These are phyloP conservation scores for Aspergillus phoenicis DNA, from an alignment of 2,329 filamentous ascomycete genomes.

Conservation along the genomic window DNA sequence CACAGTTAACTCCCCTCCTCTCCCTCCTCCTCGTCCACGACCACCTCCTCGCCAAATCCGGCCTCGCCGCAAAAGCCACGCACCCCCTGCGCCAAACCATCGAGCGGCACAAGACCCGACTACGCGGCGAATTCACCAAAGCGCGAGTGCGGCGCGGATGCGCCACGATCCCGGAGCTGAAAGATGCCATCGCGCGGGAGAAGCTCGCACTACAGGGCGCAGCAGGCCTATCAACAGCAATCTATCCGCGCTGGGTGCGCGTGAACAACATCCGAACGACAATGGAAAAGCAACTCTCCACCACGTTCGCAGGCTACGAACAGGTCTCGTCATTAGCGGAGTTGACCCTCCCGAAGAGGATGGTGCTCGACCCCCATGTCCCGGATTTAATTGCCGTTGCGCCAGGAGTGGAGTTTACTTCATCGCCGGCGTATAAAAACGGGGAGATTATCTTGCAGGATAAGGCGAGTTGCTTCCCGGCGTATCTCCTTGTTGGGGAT, in stretches of 20 bases:
- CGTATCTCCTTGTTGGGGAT: constrained; percentile 73
- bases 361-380: constrained; percentile 71
- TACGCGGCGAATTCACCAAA: constrained; percentile 81
- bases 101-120: constrained; percentile 76
- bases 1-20: constrained; percentile 75
- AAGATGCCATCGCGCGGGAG: constrained; percentile 36
- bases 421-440: constrained; percentile 69
- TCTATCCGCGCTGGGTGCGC: constrained; percentile 87
- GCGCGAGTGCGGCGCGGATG: constrained; percentile 72
- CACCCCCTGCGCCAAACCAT: constrained; percentile 78
- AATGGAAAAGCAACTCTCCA: constrained; percentile 70
- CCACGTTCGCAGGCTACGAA: constrained; percentile 69
- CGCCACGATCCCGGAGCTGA: constrained; percentile 67
- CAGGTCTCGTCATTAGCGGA: constrained; percentile 59
- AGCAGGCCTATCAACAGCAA: constrained; percentile 18
- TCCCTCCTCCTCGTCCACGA: constrained; percentile 85
- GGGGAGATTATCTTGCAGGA: constrained; percentile 90
- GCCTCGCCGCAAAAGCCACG: constrained; percentile 76
- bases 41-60: constrained; percentile 75
- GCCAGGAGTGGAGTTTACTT: constrained; percentile 70
- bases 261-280: constrained; percentile 78
- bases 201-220: constrained; percentile 50
- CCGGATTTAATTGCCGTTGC: constrained; percentile 81
- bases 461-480: constrained; percentile 95
- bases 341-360: constrained; percentile 51